Base-by-base conservation (phyloP, 2,329 filamentous ascomycete species). In the Ophiocordyceps australis region DNA sequence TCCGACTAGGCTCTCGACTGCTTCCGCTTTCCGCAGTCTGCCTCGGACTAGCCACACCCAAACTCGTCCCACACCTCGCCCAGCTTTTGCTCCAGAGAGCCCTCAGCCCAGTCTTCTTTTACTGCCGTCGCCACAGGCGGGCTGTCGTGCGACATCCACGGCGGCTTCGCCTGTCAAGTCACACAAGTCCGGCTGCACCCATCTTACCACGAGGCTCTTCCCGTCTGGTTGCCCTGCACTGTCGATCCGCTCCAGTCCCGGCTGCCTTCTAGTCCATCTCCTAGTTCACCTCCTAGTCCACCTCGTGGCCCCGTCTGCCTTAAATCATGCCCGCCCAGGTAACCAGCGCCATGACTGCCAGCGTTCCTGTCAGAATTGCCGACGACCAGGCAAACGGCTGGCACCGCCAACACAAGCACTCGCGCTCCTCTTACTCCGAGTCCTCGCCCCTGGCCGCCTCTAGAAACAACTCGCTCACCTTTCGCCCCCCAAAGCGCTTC, bases 341-440 rank as follows among this genome's bases (percentile, higher is more conserved):
- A 31, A 49, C 48, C 38, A 42, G 45, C 33, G 40, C 49, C 29
- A 47, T 50, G 38, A 39, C 47, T 34, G 40, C 43, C 35, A 47
- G 39, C 38, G 46, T 51, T 32, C 50, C 50, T 28, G 51, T 52
- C 24, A 47, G 43, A 39, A 40, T 52, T 34, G 37, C 40, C 29
- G 42, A 40, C 38, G 47, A 53, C 31, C 46, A 50, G 34, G 35
- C 38, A 32, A 45, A 41, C 30, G 43, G 38, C 28, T 39, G 46
- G 29, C 46, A 45, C 37, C 54, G 48, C 38, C 55, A 61, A 32
- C 65, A 71, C 47, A 71, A 71, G 37, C 65, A 71, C 44, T 68
- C 65, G 22, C 56, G 65, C 32, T 71, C 65, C 14, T 71, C 65
- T 10, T 71, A 71, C 43, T 67, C 65, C 15, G 65, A 71, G 29